Evolutionary conservation across 345 rosid species (phyloP), one percentile per base, ranked within the genome.

Genomic region (Syzygium jambos): DNA sequence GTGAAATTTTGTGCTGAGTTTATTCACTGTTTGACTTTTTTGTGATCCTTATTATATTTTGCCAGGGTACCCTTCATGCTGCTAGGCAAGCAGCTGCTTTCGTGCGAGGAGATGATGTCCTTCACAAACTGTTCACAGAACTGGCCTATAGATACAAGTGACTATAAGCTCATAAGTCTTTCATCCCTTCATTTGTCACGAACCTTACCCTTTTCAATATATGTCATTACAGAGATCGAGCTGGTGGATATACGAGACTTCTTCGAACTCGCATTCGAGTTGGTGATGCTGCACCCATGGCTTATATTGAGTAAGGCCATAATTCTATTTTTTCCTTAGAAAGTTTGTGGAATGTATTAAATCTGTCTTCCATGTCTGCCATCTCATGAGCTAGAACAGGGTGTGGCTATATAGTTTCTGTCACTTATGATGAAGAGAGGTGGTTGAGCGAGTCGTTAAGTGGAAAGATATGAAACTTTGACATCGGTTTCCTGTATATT

Each of bases 271-370:
- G 98, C 86, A 94, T 96, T 14, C 92, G 99, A 87, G 97, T 95
- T 91, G 99, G 98, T 88, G 99, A 97, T 92, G 99, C 99, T 89
- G 99, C 98, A 68, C 94, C 93, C 55, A 95, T 96, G 99, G 98
- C 99, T 84, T 96, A 96, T 91, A 95, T 96, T 56, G 99, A 96
- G 99, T 97, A 92, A 93, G 95, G 88, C 46, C 82, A n/a, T 52
- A n/a, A 53, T 77, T 55, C 68, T n/a, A 59, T 49, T 57, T 49
- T 46, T 85, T 54, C 7, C 84, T 43, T 34, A 5, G 6, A 54
- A 30, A 68, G 51, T 53, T 21, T 88, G 46, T 43, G 23, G 16
- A 61, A 46, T 61, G 77, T 57, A 61, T 14, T 52, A 41, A 19
- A 38, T 11, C 80, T 38, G 49, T 34, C 80, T 34, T 73, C 7